These are phyloP conservation scores for Pyrenopolyporus hunteri DNA, from an alignment of 495 filamentous ascomycete genomes.

Conservation along the genomic window DNA sequence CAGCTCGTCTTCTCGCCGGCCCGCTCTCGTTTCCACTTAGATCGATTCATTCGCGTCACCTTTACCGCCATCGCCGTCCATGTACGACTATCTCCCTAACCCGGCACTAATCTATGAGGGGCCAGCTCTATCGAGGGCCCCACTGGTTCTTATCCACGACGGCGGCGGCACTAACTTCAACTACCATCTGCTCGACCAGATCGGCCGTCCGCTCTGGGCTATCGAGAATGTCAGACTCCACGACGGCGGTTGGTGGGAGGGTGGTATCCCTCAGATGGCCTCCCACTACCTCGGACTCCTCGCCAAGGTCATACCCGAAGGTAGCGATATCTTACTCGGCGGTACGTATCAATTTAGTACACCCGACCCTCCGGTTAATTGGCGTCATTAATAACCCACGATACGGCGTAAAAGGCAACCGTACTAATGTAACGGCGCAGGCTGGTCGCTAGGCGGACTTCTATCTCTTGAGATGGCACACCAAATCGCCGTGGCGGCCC, in stretches of 20 bases:
- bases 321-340: conserved; percentile 41
- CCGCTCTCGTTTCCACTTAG: no score
- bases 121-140: conserved; percentile 22
- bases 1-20: no score
- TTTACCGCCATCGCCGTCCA: not conserved
- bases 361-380: not conserved
- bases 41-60: no score
- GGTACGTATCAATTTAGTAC: conserved; percentile 16
- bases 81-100: conserved; percentile 30
- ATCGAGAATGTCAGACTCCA: conserved; percentile 46
- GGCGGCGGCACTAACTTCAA: conserved; percentile 47
- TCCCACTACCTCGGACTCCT: conserved; percentile 39
- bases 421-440: conserved; percentile 31
- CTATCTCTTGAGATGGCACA: conserved; percentile 50
- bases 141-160: conserved; percentile 48
- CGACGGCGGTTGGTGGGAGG: conserved; percentile 41
- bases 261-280: conserved; percentile 44
- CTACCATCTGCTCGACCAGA: conserved; percentile 42
- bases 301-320: conserved; percentile 38
- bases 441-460: conserved; percentile 55
- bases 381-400: not conserved
- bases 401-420: not conserved
- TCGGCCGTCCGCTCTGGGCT: conserved; percentile 45
- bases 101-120: conserved; percentile 38
- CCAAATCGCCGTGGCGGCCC: conserved; percentile 36